Percentiles rank a stretch among this genome's conserved stretches.
phyloP scores from a whole-genome alignment of 2,329 filamentous ascomycete genomes.

The Tetracladium maxilliforme region DNA sequence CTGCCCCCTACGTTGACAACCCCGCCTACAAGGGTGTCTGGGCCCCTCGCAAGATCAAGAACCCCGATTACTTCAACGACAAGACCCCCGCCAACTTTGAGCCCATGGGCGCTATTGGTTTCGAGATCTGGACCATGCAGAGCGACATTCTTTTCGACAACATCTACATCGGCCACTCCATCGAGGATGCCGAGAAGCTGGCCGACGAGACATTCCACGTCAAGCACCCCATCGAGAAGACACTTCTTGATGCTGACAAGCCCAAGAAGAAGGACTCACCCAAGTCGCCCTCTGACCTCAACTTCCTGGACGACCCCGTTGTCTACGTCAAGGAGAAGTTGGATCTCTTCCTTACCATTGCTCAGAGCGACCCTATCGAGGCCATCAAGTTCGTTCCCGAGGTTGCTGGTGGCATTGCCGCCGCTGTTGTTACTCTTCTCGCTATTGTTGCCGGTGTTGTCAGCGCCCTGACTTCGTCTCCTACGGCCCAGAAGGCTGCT shows the following conservation, averaged over 20 bases:
- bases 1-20: conserved; percentile 86
- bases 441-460: conserved; percentile 55
- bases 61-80: conserved; percentile 94
- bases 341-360: conserved; percentile 77
- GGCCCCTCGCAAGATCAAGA: conserved; percentile 90
- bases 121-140: conserved; percentile 99
- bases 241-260: conserved; percentile 62
- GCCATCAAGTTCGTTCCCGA: conserved; percentile 85
- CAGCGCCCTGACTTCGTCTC: conserved; percentile 52
- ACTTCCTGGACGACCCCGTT: conserved; percentile 84
- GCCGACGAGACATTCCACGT: conserved; percentile 78
- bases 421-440: conserved; percentile 53
- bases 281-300: conserved; percentile 61
- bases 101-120: conserved; percentile 95
- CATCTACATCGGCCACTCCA: conserved; percentile 97
- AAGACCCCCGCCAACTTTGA: conserved; percentile 94
- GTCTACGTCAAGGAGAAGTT: conserved; percentile 83
- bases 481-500: conserved; percentile 54
- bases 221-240: conserved; percentile 75
- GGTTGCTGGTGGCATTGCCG: conserved; percentile 67
- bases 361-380: conserved; percentile 63
- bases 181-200: conserved; percentile 82
- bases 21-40: conserved; percentile 94
- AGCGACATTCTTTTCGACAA: conserved; percentile 98
- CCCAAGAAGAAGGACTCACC: conserved; percentile 55